These are phyloP conservation scores for Pseudocercospora cruenta DNA, from an alignment of 2,329 filamentous ascomycete genomes.

Conservation along the genomic window DNA sequence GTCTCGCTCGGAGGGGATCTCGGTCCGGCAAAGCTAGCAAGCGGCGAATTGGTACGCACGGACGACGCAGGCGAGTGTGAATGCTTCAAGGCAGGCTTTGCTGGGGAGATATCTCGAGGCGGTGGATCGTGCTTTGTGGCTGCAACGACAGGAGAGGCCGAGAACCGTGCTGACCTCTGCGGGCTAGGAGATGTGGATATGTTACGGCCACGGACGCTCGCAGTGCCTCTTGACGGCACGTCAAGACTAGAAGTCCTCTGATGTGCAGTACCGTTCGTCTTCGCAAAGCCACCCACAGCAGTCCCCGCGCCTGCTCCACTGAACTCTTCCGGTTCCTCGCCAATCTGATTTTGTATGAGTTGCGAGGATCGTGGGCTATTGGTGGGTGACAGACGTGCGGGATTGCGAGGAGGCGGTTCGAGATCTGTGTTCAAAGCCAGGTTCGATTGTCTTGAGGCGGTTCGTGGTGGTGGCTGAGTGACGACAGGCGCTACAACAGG, in stretches of 20 bases:
- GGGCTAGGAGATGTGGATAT: conserved; percentile 58
- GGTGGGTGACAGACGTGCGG: conserved; percentile 35
- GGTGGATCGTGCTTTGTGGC: conserved; percentile 69
- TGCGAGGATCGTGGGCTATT: conserved; percentile 28
- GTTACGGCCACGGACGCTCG: conserved; percentile 27
- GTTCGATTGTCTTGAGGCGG: neutral
- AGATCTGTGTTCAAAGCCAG: conserved; percentile 30
- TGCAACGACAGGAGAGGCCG: conserved; percentile 58
- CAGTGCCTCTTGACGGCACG: conserved; percentile 31
- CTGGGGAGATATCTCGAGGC: conserved; percentile 71
- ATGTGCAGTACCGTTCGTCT: conserved; percentile 8
- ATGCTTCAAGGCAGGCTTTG: conserved; percentile 76
- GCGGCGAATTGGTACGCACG: conserved; percentile 48
- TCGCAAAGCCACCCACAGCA: conserved; percentile 1
- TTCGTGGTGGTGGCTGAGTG: neutral
- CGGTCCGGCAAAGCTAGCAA: conserved; percentile 54
- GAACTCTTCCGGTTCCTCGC: conserved; percentile 38
- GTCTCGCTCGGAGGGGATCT: conserved; percentile 55
- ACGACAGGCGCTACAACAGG: conserved; percentile 14
- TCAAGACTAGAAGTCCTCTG: conserved; percentile 39
- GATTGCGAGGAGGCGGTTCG: conserved; percentile 37
- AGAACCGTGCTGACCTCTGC: conserved; percentile 70
- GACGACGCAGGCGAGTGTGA: conserved; percentile 55
- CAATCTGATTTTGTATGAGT: conserved; percentile 37
- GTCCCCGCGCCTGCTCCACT: conserved; percentile 16